Evolutionary conservation across 2,329 filamentous ascomycete genomes (phyloP).

Genomic region (Fusarium euwallaceae): DNA sequence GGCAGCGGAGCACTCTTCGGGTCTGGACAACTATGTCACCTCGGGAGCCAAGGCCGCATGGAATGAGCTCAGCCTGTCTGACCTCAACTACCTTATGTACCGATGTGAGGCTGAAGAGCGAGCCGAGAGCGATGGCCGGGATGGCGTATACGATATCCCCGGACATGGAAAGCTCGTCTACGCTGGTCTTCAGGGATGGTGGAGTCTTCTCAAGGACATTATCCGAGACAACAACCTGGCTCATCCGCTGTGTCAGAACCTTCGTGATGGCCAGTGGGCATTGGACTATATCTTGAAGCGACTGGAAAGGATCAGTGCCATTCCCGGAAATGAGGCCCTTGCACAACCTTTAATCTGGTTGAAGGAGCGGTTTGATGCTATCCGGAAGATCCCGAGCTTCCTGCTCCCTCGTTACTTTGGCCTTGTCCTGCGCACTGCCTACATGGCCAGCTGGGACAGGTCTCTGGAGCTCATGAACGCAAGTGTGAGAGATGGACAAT

Average conservation of each 20-base stretch:
- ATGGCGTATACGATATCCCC: slow-evolving; percentile 92
- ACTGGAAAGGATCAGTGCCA: slow-evolving; percentile 78
- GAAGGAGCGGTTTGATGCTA: slow-evolving; percentile 85
- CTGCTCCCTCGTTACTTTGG: slow-evolving; percentile 94
- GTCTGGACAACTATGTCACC: slow-evolving; percentile 88
- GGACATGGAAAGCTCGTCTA: slow-evolving; percentile 89
- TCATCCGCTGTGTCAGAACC: slow-evolving; percentile 92
- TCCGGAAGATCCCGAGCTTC: slow-evolving; percentile 88
- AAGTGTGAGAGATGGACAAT: slow-evolving; percentile 84
- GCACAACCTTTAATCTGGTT: slow-evolving; percentile 81
- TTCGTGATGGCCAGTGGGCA: slow-evolving; percentile 92
- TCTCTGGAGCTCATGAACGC: slow-evolving; percentile 83
- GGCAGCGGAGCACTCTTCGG: slow-evolving; percentile 83
- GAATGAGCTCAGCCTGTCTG: slow-evolving; percentile 78
- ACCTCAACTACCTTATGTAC: slow-evolving; percentile 93
- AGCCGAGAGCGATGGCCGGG: slow-evolving; percentile 81
- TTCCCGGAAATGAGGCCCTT: slow-evolving; percentile 72
- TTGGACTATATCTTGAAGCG: slow-evolving; percentile 88
- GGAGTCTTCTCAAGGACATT: slow-evolving; percentile 88
- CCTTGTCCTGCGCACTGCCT: slow-evolving; percentile 87
- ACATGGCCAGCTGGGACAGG: slow-evolving; percentile 84
- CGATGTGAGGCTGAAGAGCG: slow-evolving; percentile 90
- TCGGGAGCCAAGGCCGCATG: slow-evolving; percentile 85
- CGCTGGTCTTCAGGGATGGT: slow-evolving; percentile 98
- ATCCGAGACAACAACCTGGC: slow-evolving; percentile 91